Base-by-base conservation (phyloP, 345 rosid species). In the Aethionema arabicum region DNA sequence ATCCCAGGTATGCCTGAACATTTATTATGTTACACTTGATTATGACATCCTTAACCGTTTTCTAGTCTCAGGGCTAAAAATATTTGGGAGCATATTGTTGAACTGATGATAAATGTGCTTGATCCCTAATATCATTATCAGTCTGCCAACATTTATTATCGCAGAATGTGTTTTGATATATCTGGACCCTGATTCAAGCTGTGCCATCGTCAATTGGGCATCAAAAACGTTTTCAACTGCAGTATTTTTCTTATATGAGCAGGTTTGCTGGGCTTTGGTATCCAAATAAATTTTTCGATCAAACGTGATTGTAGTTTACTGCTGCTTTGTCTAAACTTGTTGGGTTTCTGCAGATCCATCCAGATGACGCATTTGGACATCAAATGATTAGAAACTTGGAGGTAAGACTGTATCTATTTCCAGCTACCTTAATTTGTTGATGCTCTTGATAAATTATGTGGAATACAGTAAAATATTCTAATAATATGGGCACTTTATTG, bases 91-190 rank as follows among this genome's bases (percentile, higher is more conserved):
- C 65, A 61, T 48, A 46, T 21, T 72, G 12, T 29, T 56, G 53
- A 56, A 49, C 68, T 60, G 43, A 52, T 64, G 53, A 65, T 59
- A 51, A 44, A 75, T 27, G 46, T 66, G 63, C 69, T 76, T 76
- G 43, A 67, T 76, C 51, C 80, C 88, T 85, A 72, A 83, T 78
- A 63, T 76, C 67, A 73, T 76, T 75, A 80, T 83, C 97, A 90
- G 99, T 84, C 75, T 85, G 89, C 95, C 95, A 61, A 90, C 99
- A 72, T 93, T 87, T 81, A 86, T 90, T 69, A 86, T 87, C 82
- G 97, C 99, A 87, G 99, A 93, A 78, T 87, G 99, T 64, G 91
- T 93, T 73, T 79, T 93, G 72, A 93, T 93, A 74, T 90, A 93
- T 85, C 57, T 90, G 89, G 91, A 79, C 73, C 92, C 97, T n/a